A percentile compares a stretch with the other conserved stretches of the same genome.
phyloP scores from a whole-genome alignment of 495 filamentous ascomycete genomes.

The Chaetomium tenue region DNA sequence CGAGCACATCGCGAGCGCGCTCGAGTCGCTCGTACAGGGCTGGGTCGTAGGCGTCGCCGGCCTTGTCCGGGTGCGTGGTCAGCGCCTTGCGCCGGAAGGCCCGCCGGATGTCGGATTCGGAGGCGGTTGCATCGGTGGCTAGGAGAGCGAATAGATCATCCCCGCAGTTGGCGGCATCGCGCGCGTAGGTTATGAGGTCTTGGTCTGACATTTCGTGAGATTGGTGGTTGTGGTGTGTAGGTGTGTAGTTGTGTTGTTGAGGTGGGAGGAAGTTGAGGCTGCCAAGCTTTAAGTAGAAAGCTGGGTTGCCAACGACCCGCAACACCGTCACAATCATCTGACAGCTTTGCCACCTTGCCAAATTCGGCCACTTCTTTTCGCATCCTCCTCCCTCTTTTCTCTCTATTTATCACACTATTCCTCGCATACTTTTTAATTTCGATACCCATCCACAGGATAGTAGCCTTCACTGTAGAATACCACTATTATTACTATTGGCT shows the following conservation, averaged over 20 bases:
- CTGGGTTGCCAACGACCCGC: too few species aligned
- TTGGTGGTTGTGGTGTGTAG: background rate
- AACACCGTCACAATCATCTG: too few species aligned
- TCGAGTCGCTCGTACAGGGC: slow-evolving; percentile 49
- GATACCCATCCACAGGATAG: too few species aligned
- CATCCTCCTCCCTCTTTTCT: too few species aligned
- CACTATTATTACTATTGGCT: too few species aligned
- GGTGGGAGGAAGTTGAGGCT: background rate
- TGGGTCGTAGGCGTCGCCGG: slow-evolving; percentile 46
- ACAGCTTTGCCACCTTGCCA: too few species aligned
- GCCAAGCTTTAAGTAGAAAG: background rate
- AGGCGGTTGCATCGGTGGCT: slow-evolving; percentile 40
- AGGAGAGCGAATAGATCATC: slow-evolving; percentile 50
- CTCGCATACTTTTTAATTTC: too few species aligned
- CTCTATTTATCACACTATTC: too few species aligned
- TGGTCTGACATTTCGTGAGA: slow-evolving; percentile 29
- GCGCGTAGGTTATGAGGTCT: slow-evolving; percentile 44
- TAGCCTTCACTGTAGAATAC: too few species aligned
- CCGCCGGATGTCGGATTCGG: slow-evolving; percentile 46
- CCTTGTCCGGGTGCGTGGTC: slow-evolving; percentile 54
- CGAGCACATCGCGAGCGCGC: slow-evolving; percentile 47
- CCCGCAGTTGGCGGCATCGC: slow-evolving; percentile 41
- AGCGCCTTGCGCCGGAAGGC: slow-evolving; percentile 47
- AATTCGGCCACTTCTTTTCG: too few species aligned
- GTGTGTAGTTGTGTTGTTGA: background rate